Conservation (phyloP, 192 early-diverging fungal genomes). For the Umbelopsis sp. region DNA sequence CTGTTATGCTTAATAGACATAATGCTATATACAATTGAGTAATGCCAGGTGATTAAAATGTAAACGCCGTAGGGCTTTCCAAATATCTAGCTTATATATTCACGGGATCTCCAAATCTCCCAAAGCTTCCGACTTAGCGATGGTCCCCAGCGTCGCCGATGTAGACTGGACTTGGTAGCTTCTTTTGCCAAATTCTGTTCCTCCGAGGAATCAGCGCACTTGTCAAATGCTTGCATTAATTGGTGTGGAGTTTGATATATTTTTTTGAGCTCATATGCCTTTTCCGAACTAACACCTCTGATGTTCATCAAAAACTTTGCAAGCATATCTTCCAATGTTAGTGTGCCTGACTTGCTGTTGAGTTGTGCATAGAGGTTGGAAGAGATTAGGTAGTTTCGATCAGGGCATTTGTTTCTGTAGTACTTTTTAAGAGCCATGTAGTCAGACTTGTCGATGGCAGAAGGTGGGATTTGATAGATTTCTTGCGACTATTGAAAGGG, state of each 20-base stretch:
- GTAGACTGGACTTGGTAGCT: constrained; percentile 33
- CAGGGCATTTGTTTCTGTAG: constrained; percentile 36
- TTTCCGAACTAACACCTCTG: constrained; percentile 82
- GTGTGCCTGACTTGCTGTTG: constrained; percentile 73
- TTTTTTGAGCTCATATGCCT: constrained; percentile 72
- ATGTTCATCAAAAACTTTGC: constrained; percentile 84
- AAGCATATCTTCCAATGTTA: constrained; percentile 79
- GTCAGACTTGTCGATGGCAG: constrained; percentile 44
- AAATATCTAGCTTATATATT: constrained; percentile 28
- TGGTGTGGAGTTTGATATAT: constrained; percentile 69
- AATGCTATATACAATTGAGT: not conserved
- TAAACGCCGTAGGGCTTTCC: too few relatives aligned
- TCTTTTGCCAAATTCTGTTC: constrained; percentile 53
- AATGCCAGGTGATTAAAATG: too few relatives aligned
- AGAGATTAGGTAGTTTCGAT: constrained; percentile 49
- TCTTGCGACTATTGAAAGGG: constrained; percentile 16
- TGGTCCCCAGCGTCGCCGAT: constrained; percentile 52
- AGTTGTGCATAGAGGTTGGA: constrained; percentile 66
- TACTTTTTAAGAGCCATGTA: constrained; percentile 54
- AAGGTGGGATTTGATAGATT: constrained; percentile 59
- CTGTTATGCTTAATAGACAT: not conserved
- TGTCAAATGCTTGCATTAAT: constrained; percentile 49
- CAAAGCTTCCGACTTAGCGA: constrained; percentile 54
- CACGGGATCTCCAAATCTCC: constrained; percentile 59
- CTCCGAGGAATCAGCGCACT: constrained; percentile 39